These are phyloP conservation scores for Penicillium fimorum DNA, from an alignment of 495 filamentous ascomycete genomes.

Conservation along the genomic window DNA sequence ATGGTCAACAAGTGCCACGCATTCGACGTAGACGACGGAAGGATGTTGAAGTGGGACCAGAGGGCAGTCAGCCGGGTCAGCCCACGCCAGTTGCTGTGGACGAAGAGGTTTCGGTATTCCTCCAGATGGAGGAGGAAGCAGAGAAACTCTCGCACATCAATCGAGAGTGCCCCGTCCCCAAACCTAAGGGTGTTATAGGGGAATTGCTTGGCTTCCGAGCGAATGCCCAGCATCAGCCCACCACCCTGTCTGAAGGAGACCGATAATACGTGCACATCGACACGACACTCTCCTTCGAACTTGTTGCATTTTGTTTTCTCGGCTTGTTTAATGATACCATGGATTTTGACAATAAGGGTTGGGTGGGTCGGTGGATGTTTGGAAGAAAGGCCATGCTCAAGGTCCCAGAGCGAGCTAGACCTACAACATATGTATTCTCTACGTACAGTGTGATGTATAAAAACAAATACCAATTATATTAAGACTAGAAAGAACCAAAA, in stretches of 20 bases:
- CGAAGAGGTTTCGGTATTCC: slow-evolving; percentile 46
- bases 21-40: slow-evolving; percentile 35
- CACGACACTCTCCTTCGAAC: slow-evolving; percentile 2
- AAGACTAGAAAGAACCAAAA: not conserved
- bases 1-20: slow-evolving; percentile 42
- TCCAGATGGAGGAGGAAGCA: slow-evolving; percentile 47
- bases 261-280: slow-evolving; percentile 9
- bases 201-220: slow-evolving; percentile 65
- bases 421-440: slow-evolving; percentile 4
- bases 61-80: slow-evolving; percentile 18
- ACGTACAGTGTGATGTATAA: slow-evolving; percentile 20
- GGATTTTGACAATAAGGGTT: slow-evolving; percentile 18
- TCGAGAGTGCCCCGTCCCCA: slow-evolving; percentile 77
- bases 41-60: slow-evolving; percentile 29
- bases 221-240: slow-evolving; percentile 15
- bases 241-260: slow-evolving; percentile 13
- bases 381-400: slow-evolving; percentile 11
- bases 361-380: slow-evolving; percentile 13
- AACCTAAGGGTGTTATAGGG: slow-evolving; percentile 72
- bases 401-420: slow-evolving; percentile 11
- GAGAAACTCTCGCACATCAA: slow-evolving; percentile 33
- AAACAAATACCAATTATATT: slow-evolving; percentile 2
- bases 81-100: slow-evolving; percentile 30
- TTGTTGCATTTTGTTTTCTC: slow-evolving; percentile 19
- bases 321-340: slow-evolving; percentile 33